These are phyloP conservation scores for Fomitopsis serialis DNA, from an alignment of 768 basidiomycete species.

Conservation along the genomic window DNA sequence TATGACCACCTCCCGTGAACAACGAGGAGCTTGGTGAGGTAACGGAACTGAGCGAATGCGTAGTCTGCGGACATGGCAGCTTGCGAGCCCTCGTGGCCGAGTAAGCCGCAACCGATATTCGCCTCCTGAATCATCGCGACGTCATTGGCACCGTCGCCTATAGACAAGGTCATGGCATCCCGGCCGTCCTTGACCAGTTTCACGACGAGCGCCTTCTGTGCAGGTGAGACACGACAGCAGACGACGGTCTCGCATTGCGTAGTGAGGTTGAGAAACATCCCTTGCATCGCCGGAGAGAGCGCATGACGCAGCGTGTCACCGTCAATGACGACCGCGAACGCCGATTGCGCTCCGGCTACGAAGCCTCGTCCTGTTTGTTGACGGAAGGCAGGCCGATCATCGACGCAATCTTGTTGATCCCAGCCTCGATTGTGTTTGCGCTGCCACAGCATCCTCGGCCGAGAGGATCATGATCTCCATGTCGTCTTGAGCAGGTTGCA, in stretches of 20 bases:
- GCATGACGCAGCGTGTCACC: conserved; percentile 89
- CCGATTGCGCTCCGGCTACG: conserved; percentile 54
- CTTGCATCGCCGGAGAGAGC: conserved; percentile 69
- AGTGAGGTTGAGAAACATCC: conserved; percentile 83
- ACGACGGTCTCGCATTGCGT: conserved; percentile 98
- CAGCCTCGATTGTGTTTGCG: conserved; percentile 88
- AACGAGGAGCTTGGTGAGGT: conserved; percentile 82
- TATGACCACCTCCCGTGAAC: conserved; percentile 98
- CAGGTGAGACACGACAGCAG: conserved; percentile 95
- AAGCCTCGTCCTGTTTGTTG: conserved; percentile 63
- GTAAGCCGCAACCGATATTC: conserved; percentile 93
- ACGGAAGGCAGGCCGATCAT: conserved; percentile 70
- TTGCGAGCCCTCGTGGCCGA: conserved; percentile 94
- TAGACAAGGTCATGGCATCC: conserved; percentile 93
- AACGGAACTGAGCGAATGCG: conserved; percentile 96
- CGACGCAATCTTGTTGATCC: conserved; percentile 91
- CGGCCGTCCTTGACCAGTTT: conserved; percentile 94
- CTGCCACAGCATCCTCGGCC: conserved; percentile 67
- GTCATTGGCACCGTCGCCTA: conserved; percentile 97
- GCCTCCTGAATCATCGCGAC: conserved; percentile 99
- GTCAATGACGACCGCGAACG: conserved; percentile 94
- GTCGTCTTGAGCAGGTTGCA: conserved; percentile 89
- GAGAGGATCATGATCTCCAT: conserved; percentile 99
- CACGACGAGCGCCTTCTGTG: conserved; percentile 97
- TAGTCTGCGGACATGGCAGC: conserved; percentile 99